Evolutionary conservation across 2,329 filamentous ascomycete genomes (phyloP), one percentile per base, ranked within the genome.

Genomic region (Claviceps cyperi): DNA sequence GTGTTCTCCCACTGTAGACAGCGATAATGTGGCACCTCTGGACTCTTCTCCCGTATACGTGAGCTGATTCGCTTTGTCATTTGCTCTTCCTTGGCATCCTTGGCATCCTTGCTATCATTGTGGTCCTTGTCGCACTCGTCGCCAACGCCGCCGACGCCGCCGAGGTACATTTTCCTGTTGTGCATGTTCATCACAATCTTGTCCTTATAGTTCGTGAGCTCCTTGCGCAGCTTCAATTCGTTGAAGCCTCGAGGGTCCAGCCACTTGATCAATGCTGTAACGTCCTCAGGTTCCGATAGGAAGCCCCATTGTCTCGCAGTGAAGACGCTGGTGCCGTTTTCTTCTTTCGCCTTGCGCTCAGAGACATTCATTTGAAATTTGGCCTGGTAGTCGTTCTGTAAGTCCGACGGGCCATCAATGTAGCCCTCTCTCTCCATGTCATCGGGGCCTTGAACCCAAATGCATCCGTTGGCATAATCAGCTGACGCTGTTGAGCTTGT

Each of bases 391-490:
- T 87, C 81, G 51, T 82, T 77, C 63, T 88, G 78, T 53, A 83
- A 76, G 17, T 87, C 82, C 6, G 79, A 70, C 0, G 76, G 70
- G 56, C 92, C 73, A 55, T 96, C 87, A 56, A 94, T 87, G 62
- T 91, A 94, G 5, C 89, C 89, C 57, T 85, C 76, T 2, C 85
- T 78, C 66, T 95, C 90, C 62, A 94, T 78, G 51, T 91, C 83
- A 62, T 95, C 88, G 0, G 92, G 92, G 0, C 92, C 92, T 66
- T 98, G 92, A 14, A 98, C 82, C 92, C 92, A 98, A 51, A 98
- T 77, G 52, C 91, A 86, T 8, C 88, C 92, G 63, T 97, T 98
- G 40, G 91, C 90, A 62, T 97, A 98, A 8, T 79, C 83, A 21
- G 91, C 89, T 44, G 81, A 75, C 1, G 88, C 85, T 1, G 91